Percentiles rank a stretch among this genome's conserved stretches.
These are phyloP conservation scores for Herpetomonas samuelpessoai DNA, from an alignment of 208 protist genomes.

Conservation along the genomic window DNA sequence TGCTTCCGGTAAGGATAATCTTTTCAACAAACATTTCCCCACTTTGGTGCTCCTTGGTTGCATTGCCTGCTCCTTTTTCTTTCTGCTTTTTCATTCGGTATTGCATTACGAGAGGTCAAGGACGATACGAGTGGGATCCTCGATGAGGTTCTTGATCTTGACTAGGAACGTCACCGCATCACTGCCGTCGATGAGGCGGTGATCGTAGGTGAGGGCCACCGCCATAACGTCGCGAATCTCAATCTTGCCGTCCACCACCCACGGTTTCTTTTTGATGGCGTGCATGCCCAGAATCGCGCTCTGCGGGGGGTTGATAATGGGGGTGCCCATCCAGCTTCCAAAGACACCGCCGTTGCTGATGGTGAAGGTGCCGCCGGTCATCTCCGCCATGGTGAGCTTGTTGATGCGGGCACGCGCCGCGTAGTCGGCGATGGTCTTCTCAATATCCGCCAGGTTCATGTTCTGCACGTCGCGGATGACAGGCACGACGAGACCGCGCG, in stretches of 20 bases:
- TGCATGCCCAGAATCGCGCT: slow-evolving; percentile 99
- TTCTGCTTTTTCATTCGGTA: no score
- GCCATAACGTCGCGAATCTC: slow-evolving; percentile 98
- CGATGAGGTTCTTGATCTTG: slow-evolving; percentile 97
- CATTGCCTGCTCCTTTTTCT: no score
- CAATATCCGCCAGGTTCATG: slow-evolving; percentile 96
- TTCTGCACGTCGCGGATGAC: slow-evolving; percentile 97
- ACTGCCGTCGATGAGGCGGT: slow-evolving; percentile 98
- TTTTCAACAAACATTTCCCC: no score
- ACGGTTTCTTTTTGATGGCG: slow-evolving; percentile 95
- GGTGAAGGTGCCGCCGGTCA: slow-evolving; percentile 99
- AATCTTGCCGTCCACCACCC: slow-evolving; percentile 91
- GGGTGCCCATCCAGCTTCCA: slow-evolving; percentile 98
- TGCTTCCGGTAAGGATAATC: no score
- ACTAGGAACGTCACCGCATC: slow-evolving; percentile 98
- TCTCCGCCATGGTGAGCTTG: slow-evolving; percentile 96
- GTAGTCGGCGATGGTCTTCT: slow-evolving; percentile 93
- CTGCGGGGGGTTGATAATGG: slow-evolving; percentile 99
- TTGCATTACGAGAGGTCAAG: slow-evolving; percentile 81
- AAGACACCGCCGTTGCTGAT: slow-evolving; percentile 99
- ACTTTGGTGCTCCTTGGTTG: no score
- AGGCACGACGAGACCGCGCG: slow-evolving; percentile 96
- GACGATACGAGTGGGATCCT: slow-evolving; percentile 94
- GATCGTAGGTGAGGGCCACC: slow-evolving; percentile 99
- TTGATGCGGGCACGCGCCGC: slow-evolving; percentile 89